Evolutionary conservation across 805 yeast genomes (phyloP).

Genomic region (Saturnispora hagleri): DNA sequence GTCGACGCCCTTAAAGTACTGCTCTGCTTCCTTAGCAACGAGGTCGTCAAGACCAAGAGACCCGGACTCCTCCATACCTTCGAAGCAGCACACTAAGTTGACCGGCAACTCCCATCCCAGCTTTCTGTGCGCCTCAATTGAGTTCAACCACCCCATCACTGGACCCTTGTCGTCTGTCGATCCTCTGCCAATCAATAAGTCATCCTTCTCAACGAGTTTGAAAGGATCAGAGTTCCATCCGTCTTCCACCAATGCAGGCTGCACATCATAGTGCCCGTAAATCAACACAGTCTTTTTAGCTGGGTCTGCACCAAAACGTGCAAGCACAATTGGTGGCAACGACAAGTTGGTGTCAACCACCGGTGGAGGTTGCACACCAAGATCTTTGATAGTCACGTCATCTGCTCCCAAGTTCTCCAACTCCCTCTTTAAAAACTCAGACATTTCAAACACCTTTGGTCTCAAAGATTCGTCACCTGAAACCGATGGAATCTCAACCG

Average conservation of each 20-base stretch:
- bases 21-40: conserved; percentile 66
- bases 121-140: conserved; percentile 80
- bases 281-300: conserved; percentile 79
- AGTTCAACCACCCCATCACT: conserved; percentile 92
- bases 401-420: conserved; percentile 65
- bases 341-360: conserved; percentile 55
- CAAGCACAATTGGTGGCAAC: conserved; percentile 92
- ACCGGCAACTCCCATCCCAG: conserved; percentile 87
- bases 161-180: conserved; percentile 98
- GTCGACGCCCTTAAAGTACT: conserved; percentile 80
- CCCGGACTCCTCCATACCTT: conserved; percentile 99
- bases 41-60: conserved; percentile 83
- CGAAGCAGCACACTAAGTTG: conserved; percentile 85
- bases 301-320: conserved; percentile 77
- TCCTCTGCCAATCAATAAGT: conserved; percentile 82
- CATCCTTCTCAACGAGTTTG: conserved; percentile 57
- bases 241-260: conserved; percentile 86
- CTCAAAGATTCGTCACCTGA: conserved; percentile 85
- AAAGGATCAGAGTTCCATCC: conserved; percentile 97
- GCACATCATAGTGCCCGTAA: conserved; percentile 98
- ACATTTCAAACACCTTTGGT: conserved; percentile 85
- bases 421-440: conserved; percentile 66
- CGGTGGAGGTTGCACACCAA: conserved; percentile 91
- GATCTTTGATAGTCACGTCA: conserved; percentile 71
- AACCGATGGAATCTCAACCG: conserved; percentile 93